Percentiles rank a stretch among this genome's conserved stretches.
Conservation (phyloP, 352 stramenopile genomes). For the Globisporangium perplexum region DNA sequence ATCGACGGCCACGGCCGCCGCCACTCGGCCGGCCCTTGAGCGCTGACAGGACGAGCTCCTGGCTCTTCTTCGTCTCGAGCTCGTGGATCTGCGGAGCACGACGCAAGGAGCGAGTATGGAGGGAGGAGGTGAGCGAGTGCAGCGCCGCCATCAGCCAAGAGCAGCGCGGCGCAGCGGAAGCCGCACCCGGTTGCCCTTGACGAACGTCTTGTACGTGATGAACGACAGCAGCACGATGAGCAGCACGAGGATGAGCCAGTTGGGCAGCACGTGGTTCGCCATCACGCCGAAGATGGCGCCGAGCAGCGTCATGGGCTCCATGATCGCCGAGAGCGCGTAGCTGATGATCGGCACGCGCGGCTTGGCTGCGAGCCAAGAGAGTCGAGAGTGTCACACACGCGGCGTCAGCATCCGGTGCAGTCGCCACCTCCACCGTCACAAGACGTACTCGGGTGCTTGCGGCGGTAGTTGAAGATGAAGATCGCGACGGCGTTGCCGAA, state of each 20-base stretch:
- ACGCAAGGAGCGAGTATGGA: too few species aligned
- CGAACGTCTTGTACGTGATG: conserved; percentile 68
- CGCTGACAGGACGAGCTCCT: conserved; percentile 39
- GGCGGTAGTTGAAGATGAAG: conserved; percentile 91
- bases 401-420: background rate
- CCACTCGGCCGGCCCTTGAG: conserved; percentile 40
- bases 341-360: conserved; percentile 93
- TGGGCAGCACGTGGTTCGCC: conserved; percentile 77
- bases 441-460: conserved; percentile 87
- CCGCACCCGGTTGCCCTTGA: conserved; percentile 64
- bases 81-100: conserved; percentile 30
- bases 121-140: background rate
- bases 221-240: conserved; percentile 70
- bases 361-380: conserved; percentile 37
- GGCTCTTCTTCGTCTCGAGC: conserved; percentile 46
- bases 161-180: too few species aligned
- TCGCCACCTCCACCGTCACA: background rate
- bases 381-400: background rate
- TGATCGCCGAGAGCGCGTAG: conserved; percentile 98
- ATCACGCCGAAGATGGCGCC: conserved; percentile 78
- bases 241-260: conserved; percentile 79
- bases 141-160: too few species aligned
- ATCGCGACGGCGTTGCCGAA: conserved; percentile 95
- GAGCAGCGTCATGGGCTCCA: conserved; percentile 93
- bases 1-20: conserved; percentile 38